phyloP scores from a whole-genome alignment of 306 rosid species.

The Pyrus betulifolia region DNA sequence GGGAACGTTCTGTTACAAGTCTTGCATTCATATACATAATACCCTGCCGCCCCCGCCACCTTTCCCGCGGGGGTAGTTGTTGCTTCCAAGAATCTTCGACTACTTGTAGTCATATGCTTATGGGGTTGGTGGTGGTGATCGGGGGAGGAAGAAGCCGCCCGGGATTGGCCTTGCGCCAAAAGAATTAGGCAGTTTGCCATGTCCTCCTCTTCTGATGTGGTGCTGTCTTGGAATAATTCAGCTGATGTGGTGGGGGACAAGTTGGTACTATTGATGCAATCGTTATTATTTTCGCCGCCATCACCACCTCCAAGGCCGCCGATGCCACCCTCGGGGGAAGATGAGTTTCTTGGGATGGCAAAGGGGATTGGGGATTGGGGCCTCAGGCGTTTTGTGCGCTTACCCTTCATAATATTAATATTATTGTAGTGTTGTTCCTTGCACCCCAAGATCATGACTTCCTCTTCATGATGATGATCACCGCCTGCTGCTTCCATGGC shows the following conservation, averaged over 20 bases:
- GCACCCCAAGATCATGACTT: constrained; percentile 30
- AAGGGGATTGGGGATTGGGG: constrained; percentile 84
- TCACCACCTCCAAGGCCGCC: background rate
- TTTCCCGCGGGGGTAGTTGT: background rate
- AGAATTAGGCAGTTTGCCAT: constrained; percentile 88
- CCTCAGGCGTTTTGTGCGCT: constrained; percentile 81
- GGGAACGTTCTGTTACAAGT: constrained; percentile 72
- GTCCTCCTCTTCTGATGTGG: constrained; percentile 67
- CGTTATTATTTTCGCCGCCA: background rate
- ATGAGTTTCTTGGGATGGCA: constrained; percentile 30
- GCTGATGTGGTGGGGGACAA: constrained; percentile 35
- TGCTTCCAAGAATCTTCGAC: constrained; percentile 55
- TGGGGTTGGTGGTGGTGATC: background rate
- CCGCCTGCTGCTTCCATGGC: constrained; percentile 43
- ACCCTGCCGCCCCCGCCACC: constrained; percentile 16
- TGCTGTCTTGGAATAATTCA: constrained; percentile 24
- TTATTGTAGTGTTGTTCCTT: constrained; percentile 33
- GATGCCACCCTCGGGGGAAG: constrained; percentile 8
- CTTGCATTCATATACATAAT: constrained; percentile 70
- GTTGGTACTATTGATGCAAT: background rate
- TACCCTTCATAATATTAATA: constrained; percentile 48
- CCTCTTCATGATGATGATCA: constrained; percentile 25
- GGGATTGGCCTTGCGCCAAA: constrained; percentile 64
- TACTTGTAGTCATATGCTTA: constrained; percentile 3
- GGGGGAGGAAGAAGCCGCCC: constrained; percentile 6